Base-by-base conservation (phyloP, 805 yeast genomes). In the Zygotorulaspora chibaensis region DNA sequence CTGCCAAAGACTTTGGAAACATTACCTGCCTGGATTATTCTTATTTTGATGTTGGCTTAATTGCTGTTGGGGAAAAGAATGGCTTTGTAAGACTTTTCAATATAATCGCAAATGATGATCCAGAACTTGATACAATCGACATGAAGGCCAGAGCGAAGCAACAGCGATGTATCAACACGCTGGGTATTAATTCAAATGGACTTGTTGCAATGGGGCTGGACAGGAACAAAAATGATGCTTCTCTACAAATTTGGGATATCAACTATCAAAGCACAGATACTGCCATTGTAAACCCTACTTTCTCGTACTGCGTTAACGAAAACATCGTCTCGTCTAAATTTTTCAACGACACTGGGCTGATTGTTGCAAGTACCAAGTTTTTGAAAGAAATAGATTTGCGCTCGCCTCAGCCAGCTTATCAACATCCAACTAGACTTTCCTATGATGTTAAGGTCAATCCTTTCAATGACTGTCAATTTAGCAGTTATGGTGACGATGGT, bases 401-500 rank as follows among this genome's bases (percentile, higher is more conserved):
- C 48, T 66, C 76, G 0, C 80, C 79, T 15, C 75, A 74, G 25
- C 87, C 90, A 0, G 74, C 75, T 1, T 81, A 77, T 57, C 96
- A 87, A 61, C 73, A 85, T 57, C 84, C 90, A 2, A 84, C 95
- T 0, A 79, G 83, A 55, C 77, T 86, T 48, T 80, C 89, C 0
- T 72, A 79, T 55, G 84, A 84, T 15, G 73, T 90, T 38, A 72
- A 77, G 8, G 70, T 82, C 26, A 90, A 87, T 59, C 91, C 85
- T 2, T 79, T 79, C 58, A 80, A 81, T 57, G 74, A 74, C 10
- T 75, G 78, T 63, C 73, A 77, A 50, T 87, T 90, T 62, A 79
- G 87, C 13, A 81, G 95, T 0, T 78, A 78, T 51, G 79, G 87
- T 42, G 96, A 89, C 55, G 91, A 86, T 57, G 96, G 96, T 1